phyloP scores from a whole-genome alignment of 2,329 filamentous ascomycete genomes.

The Colletotrichum karsti region DNA sequence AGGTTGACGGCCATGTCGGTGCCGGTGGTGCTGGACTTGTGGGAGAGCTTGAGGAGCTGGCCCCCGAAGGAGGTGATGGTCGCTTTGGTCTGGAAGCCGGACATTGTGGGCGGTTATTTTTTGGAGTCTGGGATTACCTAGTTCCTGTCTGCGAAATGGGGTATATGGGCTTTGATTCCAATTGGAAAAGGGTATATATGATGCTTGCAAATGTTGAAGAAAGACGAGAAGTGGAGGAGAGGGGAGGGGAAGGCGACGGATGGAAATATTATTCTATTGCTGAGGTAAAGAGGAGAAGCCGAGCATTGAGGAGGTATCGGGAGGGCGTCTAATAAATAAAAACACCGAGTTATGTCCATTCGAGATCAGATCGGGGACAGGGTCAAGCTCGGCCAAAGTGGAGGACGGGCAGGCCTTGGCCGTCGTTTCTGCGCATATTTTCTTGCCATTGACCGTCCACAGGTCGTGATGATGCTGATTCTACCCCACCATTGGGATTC shows the following conservation, averaged over 20 bases:
- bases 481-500: conserved; percentile 17
- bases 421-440: not conserved
- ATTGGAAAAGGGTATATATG: conserved; percentile 25
- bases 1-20: conserved; percentile 95
- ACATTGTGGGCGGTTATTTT: conserved; percentile 66
- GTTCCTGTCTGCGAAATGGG: not conserved
- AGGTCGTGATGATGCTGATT: conserved; percentile 21
- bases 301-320: conserved; percentile 10
- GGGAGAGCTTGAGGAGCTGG: conserved; percentile 92
- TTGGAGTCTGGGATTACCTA: no score
- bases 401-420: conserved; percentile 25
- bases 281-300: conserved; percentile 13
- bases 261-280: conserved; percentile 25
- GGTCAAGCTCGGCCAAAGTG: conserved; percentile 21
- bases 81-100: conserved; percentile 83
- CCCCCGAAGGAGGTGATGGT: conserved; percentile 93
- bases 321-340: conserved; percentile 26
- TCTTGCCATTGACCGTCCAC: conserved; percentile 26
- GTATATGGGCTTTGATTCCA: conserved; percentile 2
- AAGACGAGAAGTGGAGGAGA: not conserved
- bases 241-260: not conserved
- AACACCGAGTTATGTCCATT: conserved; percentile 30
- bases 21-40: conserved; percentile 79
- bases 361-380: conserved; percentile 24
- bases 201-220: conserved; percentile 10